Evolutionary conservation across 495 filamentous ascomycete genomes (phyloP), one percentile per base, ranked within the genome.

Genomic region (Evernia prunastri): DNA sequence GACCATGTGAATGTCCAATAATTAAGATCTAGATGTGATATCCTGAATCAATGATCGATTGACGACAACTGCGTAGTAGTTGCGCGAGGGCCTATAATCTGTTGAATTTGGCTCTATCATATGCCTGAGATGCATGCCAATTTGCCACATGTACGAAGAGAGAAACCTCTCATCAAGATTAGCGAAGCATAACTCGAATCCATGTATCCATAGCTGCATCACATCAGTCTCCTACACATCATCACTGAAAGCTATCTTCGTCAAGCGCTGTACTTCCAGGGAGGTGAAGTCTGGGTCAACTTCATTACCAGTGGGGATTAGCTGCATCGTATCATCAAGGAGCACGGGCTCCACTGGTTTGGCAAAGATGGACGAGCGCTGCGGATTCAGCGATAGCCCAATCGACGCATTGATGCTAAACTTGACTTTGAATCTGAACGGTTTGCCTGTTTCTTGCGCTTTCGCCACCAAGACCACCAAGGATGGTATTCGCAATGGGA

Each of bases 371-470:
- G 56, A 23, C 56, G 20, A 58, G 31, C 56, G 56, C 29, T 58
- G 4, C 31, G 56, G 56, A 33, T 58, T 58, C 31, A 58, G 33
- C 29, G 56, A 58, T 20, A 23, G 33, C 31, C 56, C 56, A 37
- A 58, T 58, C 18, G 56, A 58, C 56, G 56, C 56, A 58, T 58
- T 37, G 56, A 58, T 33, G n/a, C 18, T 37, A 29, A 58, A 58
- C 31, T 33, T 58, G 20, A 58, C 20, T 23, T 17, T 58, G 33
- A 58, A 58, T 36, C 35, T 36, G 35, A 36, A 36, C 4, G 35
- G 35, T 36, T 36, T 36, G 25, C 56, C 31, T 20, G 33, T 31
- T 20, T 20, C 25, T 4, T 58, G 6, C 31, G 18, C 31, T 18
- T 58, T 18, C 56, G 56, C 29, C n/a, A 58, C 29, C 56, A 58